Conservation (phyloP, 1,139 yeast species). For the Arxiozyma telluris region DNA sequence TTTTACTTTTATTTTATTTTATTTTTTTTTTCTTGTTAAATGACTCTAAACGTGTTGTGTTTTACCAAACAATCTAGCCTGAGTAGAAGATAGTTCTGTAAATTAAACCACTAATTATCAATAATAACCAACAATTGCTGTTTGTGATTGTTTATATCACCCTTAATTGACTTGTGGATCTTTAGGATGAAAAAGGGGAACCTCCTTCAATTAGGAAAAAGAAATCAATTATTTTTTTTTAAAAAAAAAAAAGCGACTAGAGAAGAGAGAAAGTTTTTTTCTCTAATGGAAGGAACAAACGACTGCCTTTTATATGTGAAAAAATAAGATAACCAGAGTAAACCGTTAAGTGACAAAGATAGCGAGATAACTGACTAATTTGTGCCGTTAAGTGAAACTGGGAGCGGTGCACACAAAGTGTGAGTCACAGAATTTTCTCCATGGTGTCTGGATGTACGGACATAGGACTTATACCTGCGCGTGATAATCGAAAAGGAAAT, state of each 20-base stretch:
- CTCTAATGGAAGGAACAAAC: conserved; percentile 8
- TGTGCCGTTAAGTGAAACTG: conserved; percentile 11
- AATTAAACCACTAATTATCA: not conserved
- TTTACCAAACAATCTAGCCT: not conserved
- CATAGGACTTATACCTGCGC: not conserved
- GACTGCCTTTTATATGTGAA: conserved; percentile 4
- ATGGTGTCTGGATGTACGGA: conserved; percentile 1
- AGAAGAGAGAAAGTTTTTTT: not conserved
- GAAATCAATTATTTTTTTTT: too few relatives aligned
- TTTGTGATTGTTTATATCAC: not conserved
- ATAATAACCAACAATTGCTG: not conserved
- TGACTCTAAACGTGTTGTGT: not conserved
- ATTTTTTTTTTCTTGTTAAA: not conserved
- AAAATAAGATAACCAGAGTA: not conserved
- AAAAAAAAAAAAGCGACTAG: not conserved
- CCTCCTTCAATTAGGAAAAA: too few relatives aligned
- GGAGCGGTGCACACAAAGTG: not conserved
- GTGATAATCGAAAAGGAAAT: not conserved
- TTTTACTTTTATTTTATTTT: too few relatives aligned
- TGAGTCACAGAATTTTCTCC: not conserved
- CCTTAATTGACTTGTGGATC: not conserved
- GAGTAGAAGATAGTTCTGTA: too few relatives aligned
- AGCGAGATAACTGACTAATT: conserved; percentile 7
- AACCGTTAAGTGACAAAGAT: conserved; percentile 14
- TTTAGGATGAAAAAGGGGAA: too few relatives aligned